Evolutionary conservation across 1,284 basidiomycete genomes (phyloP).

Genomic region (Leccinum solheimii): DNA sequence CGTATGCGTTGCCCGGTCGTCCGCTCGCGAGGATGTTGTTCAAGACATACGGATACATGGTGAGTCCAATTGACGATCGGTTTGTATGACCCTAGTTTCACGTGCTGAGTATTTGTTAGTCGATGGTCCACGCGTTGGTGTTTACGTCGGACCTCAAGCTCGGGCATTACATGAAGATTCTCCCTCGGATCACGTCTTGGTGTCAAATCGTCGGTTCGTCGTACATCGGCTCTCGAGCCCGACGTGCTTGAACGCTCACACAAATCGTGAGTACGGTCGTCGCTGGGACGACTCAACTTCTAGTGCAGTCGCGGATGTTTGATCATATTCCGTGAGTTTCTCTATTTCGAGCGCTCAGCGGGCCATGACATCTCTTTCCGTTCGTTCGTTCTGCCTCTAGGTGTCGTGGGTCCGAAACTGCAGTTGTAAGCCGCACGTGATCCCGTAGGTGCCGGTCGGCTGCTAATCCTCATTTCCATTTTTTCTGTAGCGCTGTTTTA

Average conservation of each 20-base stretch:
- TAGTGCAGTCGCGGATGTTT: conserved; percentile 51
- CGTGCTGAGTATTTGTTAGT: conserved; percentile 13
- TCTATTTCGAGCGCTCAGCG: too few species aligned
- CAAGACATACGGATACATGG: conserved; percentile 40
- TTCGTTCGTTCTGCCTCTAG: neutral
- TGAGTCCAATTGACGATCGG: conserved; percentile 24
- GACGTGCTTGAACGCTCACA: neutral
- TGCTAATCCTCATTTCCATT: neutral
- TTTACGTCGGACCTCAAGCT: conserved; percentile 49
- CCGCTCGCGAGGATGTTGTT: conserved; percentile 45
- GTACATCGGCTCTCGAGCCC: neutral
- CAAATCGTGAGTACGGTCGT: conserved; percentile 43
- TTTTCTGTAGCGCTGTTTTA: conserved; percentile 38
- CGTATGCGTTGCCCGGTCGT: conserved; percentile 38
- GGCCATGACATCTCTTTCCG: neutral
- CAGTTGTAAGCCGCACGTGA: conserved; percentile 33
- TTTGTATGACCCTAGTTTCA: neutral
- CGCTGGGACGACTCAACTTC: conserved; percentile 41
- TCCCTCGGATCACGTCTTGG: conserved; percentile 47
- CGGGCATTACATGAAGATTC: conserved; percentile 54
- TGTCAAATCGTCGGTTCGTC: conserved; percentile 33
- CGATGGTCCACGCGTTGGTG: conserved; percentile 40
- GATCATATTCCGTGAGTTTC: conserved; percentile 28
- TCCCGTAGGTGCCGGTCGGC: neutral
- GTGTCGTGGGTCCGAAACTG: conserved; percentile 34